These are phyloP conservation scores for Diplodia mutila DNA, from an alignment of 2,329 filamentous ascomycete genomes.

Conservation along the genomic window DNA sequence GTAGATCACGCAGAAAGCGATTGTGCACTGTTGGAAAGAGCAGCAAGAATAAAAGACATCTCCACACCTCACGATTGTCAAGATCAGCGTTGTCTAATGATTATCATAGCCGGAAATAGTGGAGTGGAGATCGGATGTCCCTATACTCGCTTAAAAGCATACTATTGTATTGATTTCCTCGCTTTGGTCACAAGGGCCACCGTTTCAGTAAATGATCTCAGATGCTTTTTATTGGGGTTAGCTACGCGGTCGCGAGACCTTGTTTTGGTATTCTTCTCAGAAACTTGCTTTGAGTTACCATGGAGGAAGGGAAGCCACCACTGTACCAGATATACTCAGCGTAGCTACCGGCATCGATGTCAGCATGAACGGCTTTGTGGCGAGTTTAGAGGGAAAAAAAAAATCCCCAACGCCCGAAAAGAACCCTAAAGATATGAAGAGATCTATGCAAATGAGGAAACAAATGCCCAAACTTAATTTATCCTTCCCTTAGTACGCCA, in stretches of 20 bases:
- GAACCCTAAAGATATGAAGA: not conserved
- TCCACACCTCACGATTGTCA: not conserved
- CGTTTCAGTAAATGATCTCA: not conserved
- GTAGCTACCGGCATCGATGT: not conserved
- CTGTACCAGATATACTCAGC: not conserved
- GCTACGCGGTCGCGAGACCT: conserved; percentile 12
- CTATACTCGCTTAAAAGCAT: not conserved
- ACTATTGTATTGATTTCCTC: not conserved
- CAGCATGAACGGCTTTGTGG: not conserved
- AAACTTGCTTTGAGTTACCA: not conserved
- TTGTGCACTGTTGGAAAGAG: not conserved
- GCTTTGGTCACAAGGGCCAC: no score
- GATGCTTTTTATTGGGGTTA: conserved; percentile 14
- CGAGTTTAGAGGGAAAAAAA: not conserved
- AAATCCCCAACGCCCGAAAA: conserved; percentile 3
- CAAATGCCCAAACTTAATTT: not conserved
- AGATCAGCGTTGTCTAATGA: no score
- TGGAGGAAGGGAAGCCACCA: not conserved
- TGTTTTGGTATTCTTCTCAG: not conserved
- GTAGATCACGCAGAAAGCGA: not conserved
- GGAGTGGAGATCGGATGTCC: not conserved
- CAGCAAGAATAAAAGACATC: not conserved
- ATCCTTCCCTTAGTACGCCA: conserved; percentile 20
- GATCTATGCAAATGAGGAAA: not conserved
- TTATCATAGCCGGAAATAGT: not conserved